Percentiles rank a stretch among this genome's conserved stretches.
These are phyloP conservation scores for Penicillium paxilli DNA, from an alignment of 495 filamentous ascomycete genomes.

Conservation along the genomic window DNA sequence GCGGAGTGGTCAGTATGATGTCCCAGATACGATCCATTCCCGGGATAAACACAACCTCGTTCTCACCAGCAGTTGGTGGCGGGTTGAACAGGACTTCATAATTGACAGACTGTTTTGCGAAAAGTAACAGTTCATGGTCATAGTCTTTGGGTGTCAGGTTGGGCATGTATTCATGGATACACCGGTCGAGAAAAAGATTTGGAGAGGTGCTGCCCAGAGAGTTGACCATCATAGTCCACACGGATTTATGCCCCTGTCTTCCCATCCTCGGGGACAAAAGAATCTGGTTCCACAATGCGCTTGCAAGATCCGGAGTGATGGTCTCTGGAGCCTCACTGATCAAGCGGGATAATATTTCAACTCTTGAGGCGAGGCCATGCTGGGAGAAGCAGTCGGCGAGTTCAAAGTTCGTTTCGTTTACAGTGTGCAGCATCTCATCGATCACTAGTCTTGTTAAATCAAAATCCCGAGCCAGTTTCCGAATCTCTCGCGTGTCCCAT, in stretches of 20 bases:
- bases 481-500: conserved; percentile 46
- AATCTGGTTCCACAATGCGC: conserved; percentile 65
- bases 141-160: conserved; percentile 62
- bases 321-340: conserved; percentile 58
- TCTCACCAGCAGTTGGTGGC: conserved; percentile 34
- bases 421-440: conserved; percentile 48
- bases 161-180: conserved; percentile 67
- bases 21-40: conserved; percentile 82
- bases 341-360: conserved; percentile 57
- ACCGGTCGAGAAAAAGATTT: conserved; percentile 67
- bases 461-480: conserved; percentile 53
- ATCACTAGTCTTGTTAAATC: conserved; percentile 53
- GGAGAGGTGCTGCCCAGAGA: conserved; percentile 42
- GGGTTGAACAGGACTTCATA: conserved; percentile 49
- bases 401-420: conserved; percentile 39
- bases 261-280: conserved; percentile 59
- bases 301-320: conserved; percentile 60
- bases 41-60: conserved; percentile 52
- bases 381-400: conserved; percentile 35
- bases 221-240: conserved; percentile 66
- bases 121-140: conserved; percentile 64
- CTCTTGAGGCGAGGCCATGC: conserved; percentile 48
- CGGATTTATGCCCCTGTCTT: conserved; percentile 54
- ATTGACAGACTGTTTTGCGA: conserved; percentile 57
- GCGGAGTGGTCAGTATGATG: conserved; percentile 70